These are phyloP conservation scores for Amanita inopinata DNA, from an alignment of 768 basidiomycete genomes.

Conservation along the genomic window DNA sequence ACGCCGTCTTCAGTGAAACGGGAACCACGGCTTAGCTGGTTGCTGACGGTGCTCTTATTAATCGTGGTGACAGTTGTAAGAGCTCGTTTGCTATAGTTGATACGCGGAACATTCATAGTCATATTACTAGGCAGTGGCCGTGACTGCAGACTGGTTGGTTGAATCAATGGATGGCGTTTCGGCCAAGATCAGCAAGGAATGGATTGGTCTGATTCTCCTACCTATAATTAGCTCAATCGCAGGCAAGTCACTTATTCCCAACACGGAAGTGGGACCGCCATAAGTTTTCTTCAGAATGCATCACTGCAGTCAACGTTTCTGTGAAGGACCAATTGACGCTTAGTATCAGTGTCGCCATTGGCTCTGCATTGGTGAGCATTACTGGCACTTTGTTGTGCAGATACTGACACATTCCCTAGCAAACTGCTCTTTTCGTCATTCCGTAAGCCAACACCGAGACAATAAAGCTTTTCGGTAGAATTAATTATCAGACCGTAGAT, in stretches of 20 bases:
- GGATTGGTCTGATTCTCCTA: slow-evolving; percentile 81
- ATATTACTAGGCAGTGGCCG: slow-evolving; percentile 34
- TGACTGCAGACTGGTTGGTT: slow-evolving; percentile 63
- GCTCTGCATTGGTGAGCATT: slow-evolving; percentile 57
- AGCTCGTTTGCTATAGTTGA: slow-evolving; percentile 15
- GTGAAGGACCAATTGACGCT: slow-evolving; percentile 76
- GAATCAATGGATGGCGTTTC: slow-evolving; percentile 78
- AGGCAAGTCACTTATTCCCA: slow-evolving; percentile 28
- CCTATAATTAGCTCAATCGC: slow-evolving; percentile 78
- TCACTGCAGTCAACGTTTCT: slow-evolving; percentile 85
- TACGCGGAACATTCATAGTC: background rate
- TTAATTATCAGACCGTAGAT: too few relatives aligned
- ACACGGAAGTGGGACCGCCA: background rate
- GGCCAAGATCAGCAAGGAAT: slow-evolving; percentile 67
- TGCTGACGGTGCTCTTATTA: slow-evolving; percentile 46
- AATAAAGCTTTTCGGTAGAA: too few relatives aligned
- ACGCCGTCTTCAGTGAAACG: slow-evolving; percentile 13
- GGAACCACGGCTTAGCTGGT: slow-evolving; percentile 49
- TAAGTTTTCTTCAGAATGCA: slow-evolving; percentile 48
- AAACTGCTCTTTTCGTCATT: slow-evolving; percentile 45
- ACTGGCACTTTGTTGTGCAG: background rate
- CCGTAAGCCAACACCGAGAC: slow-evolving; percentile 33
- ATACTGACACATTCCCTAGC: slow-evolving; percentile 27
- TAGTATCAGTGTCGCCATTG: slow-evolving; percentile 77
- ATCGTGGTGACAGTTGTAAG: slow-evolving; percentile 51